Evolutionary conservation across 768 basidiomycete genomes (phyloP).

Genomic region (Gyrodon lividus): DNA sequence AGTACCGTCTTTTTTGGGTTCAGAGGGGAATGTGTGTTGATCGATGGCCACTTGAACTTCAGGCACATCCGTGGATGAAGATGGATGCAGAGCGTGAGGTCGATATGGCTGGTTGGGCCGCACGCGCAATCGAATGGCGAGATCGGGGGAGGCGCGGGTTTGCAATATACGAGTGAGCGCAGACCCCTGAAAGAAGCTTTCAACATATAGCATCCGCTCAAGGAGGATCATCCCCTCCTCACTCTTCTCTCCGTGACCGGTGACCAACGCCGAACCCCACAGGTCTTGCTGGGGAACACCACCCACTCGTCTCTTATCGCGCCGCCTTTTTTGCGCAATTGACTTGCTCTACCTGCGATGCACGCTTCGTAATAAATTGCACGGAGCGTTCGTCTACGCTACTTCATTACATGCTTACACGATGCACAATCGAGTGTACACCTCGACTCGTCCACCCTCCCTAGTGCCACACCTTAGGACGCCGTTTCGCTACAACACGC

Average conservation of each 20-base stretch:
- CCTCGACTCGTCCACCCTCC: background rate
- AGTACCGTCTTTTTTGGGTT: constrained; percentile 25
- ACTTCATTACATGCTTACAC: background rate
- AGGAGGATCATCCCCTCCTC: constrained; percentile 23
- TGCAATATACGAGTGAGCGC: constrained; percentile 25
- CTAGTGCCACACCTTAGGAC: background rate
- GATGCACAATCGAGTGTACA: too few species aligned
- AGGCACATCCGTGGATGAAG: constrained; percentile 80
- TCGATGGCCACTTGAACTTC: background rate
- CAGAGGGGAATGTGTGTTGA: constrained; percentile 1
- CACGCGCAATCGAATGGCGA: constrained; percentile 43
- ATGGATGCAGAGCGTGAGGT: constrained; percentile 60
- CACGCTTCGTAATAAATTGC: background rate
- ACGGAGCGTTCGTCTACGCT: background rate
- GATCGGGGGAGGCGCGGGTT: constrained; percentile 25
- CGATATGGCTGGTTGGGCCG: constrained; percentile 86
- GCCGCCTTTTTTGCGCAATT: background rate
- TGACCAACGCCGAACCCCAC: constrained; percentile 11
- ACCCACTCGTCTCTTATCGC: constrained; percentile 1
- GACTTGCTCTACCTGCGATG: background rate
- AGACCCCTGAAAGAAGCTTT: constrained; percentile 1
- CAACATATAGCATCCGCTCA: constrained; percentile 8
- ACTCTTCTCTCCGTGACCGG: constrained; percentile 21
- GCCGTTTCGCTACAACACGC: background rate
- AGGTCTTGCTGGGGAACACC: background rate